phyloP scores from a whole-genome alignment of 108 stramenopile species.

The Skeletonema tropicum region DNA sequence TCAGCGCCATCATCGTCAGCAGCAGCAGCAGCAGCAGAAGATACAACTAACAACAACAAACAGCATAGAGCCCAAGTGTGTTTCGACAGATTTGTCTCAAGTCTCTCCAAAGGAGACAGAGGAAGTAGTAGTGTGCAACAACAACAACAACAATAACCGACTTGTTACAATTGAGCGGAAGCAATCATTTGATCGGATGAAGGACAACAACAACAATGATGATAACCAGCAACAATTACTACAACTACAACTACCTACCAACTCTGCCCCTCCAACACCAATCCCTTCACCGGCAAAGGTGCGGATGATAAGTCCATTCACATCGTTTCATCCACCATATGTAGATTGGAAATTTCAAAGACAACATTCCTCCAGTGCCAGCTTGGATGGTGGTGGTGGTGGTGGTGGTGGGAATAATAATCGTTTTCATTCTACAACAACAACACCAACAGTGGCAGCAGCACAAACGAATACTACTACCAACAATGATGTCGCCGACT shows the following conservation, averaged over 20 bases:
- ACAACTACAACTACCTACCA: not conserved
- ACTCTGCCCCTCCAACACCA: constrained; percentile 13
- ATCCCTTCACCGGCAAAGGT: constrained; percentile 22
- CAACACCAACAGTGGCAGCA: not conserved
- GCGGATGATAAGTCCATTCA: not conserved
- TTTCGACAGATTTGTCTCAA: constrained; percentile 6
- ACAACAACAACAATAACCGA: too few species aligned
- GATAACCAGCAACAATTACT: not conserved
- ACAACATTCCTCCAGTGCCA: constrained; percentile 31
- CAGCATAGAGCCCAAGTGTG: constrained; percentile 4
- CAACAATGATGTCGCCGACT: constrained; percentile 42
- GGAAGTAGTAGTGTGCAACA: not conserved
- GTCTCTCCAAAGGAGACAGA: constrained; percentile 8
- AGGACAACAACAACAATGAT: not conserved
- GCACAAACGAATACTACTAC: not conserved
- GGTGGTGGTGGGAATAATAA: too few species aligned
- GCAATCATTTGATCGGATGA: constrained; percentile 9
- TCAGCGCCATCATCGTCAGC: not conserved
- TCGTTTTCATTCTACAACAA: constrained; percentile 15
- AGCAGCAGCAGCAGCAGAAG: not conserved
- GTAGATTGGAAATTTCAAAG: constrained; percentile 47
- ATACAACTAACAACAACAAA: too few species aligned
- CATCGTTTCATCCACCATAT: constrained; percentile 7
- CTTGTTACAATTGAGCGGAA: not conserved
- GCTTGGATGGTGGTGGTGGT: too few species aligned